Percentiles rank a stretch among this genome's conserved stretches.
These are phyloP conservation scores for Globisporangium uncinulatum DNA, from an alignment of 352 stramenopile species.

Conservation along the genomic window DNA sequence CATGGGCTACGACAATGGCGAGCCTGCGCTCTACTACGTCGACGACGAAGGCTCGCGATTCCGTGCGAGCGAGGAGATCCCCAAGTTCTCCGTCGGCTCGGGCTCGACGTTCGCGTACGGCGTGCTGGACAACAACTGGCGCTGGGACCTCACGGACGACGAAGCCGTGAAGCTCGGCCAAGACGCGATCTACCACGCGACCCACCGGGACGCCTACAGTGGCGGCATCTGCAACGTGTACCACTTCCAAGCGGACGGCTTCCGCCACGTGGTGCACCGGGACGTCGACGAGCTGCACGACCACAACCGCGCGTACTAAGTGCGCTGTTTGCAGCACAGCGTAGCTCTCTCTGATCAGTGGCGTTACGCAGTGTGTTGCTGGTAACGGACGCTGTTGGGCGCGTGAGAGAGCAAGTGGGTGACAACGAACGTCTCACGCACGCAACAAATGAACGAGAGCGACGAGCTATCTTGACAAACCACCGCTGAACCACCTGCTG, in stretches of 20 bases:
- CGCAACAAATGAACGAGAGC: too few relatives aligned
- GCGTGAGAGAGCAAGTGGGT: too few relatives aligned
- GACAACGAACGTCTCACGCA: too few relatives aligned
- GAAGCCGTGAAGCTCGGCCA: constrained; percentile 99
- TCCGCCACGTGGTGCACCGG: constrained; percentile 94
- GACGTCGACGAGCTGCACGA: constrained; percentile 99
- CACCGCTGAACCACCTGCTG: neutral
- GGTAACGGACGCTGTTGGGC: too few relatives aligned
- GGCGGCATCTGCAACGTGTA: constrained; percentile 97
- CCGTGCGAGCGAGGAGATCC: constrained; percentile 90
- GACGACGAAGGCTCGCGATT: constrained; percentile 99
- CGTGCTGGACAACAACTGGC: constrained; percentile 97
- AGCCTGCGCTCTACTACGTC: constrained; percentile 99
- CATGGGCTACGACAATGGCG: constrained; percentile 97
- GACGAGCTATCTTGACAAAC: too few relatives aligned
- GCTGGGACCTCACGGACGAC: constrained; percentile 95
- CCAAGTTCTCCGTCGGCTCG: constrained; percentile 98
- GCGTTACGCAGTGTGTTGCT: too few relatives aligned
- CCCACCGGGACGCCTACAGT: constrained; percentile 98
- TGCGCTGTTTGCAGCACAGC: too few relatives aligned
- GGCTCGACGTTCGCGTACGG: constrained; percentile 99
- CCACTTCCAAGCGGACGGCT: constrained; percentile 97
- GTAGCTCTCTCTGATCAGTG: too few relatives aligned
- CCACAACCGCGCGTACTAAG: constrained; percentile 46
- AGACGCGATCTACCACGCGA: constrained; percentile 99